Evolutionary conservation across 208 protist species (phyloP).

Genomic region (Trypanosomatidae sp.): DNA sequence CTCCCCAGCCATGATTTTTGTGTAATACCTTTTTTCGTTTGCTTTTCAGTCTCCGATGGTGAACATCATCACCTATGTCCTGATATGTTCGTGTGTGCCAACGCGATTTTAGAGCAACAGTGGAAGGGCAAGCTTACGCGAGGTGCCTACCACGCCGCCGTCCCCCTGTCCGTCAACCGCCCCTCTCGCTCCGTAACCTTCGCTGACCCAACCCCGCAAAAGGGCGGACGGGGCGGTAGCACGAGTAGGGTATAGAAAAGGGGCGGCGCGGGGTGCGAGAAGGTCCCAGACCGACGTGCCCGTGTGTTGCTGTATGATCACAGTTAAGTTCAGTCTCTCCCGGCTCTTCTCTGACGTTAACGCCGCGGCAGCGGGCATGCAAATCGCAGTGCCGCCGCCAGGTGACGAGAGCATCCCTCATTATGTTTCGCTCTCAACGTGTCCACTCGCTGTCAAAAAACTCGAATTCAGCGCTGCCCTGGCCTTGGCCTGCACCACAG

Average conservation of each 20-base stretch:
- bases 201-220: neutral
- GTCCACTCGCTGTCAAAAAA: neutral
- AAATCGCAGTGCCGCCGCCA: neutral
- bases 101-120: neutral
- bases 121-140: neutral
- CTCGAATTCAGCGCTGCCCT: neutral
- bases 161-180: neutral
- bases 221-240: neutral
- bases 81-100: neutral
- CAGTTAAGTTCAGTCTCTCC: neutral
- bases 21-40: neutral
- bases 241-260: neutral
- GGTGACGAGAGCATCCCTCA: neutral
- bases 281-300: neutral
- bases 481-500: neutral
- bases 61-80: neutral
- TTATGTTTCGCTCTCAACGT: neutral
- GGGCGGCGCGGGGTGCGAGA: neutral
- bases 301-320: neutral
- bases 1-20: neutral
- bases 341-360: neutral
- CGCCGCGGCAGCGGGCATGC: neutral
- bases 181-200: neutral
- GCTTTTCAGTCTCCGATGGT: neutral
- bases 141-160: neutral